Percentiles rank a stretch among this genome's conserved stretches.
Evolutionary conservation across 495 filamentous ascomycete genomes (phyloP).

Genomic region (Penicillium antarcticum): DNA sequence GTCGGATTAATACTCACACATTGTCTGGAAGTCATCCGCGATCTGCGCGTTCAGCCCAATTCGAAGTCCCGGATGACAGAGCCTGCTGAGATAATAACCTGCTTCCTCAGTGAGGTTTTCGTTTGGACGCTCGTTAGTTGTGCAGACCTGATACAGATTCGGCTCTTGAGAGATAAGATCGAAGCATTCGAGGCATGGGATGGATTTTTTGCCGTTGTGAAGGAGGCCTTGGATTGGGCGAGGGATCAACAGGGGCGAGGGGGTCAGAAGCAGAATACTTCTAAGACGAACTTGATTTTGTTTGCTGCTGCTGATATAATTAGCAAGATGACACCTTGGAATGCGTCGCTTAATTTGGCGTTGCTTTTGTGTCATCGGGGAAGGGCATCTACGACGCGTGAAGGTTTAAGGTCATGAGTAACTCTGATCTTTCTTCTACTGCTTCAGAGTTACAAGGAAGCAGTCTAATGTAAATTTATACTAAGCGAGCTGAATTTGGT

Average conservation of each 20-base stretch:
- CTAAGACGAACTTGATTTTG: neutral
- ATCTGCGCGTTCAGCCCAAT: neutral
- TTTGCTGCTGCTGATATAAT: constrained; percentile 5
- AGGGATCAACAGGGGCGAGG: neutral
- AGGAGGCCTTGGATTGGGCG: neutral
- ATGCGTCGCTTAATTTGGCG: constrained; percentile 7
- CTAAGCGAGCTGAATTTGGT: no score
- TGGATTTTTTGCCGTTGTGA: constrained; percentile 1
- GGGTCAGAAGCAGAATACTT: neutral
- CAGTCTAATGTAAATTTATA: no score
- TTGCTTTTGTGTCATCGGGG: constrained; percentile 7
- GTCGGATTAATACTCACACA: neutral
- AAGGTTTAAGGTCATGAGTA: neutral
- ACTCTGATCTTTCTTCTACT: no score
- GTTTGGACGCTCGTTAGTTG: neutral
- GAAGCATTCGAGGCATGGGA: neutral
- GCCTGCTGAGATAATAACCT: constrained; percentile 5
- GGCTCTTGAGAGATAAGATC: neutral
- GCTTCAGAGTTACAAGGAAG: no score
- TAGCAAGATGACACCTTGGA: constrained; percentile 8
- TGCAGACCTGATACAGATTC: neutral
- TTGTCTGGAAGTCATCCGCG: neutral
- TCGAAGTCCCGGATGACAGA: neutral
- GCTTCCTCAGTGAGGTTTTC: constrained; percentile 4
- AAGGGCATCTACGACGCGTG: neutral